Percentiles rank a stretch among this genome's conserved stretches.
Conservation (phyloP, 1,139 yeast species). For the Pichia sp. region DNA sequence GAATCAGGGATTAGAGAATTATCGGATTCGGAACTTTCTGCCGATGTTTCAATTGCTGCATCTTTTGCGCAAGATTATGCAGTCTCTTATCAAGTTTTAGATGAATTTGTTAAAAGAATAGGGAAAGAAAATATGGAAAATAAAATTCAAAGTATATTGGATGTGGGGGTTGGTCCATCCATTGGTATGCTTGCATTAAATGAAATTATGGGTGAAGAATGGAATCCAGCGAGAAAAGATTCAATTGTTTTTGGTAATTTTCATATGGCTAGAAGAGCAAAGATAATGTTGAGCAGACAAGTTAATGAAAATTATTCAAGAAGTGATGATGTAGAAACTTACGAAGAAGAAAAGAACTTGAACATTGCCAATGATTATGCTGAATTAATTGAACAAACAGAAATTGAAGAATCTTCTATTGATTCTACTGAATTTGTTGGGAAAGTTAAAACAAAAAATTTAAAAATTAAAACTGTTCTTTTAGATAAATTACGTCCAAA, state of each 20-base stretch:
- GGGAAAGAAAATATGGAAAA: slow-evolving; percentile 53
- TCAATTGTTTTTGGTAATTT: slow-evolving; percentile 66
- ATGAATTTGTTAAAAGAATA: slow-evolving; percentile 56
- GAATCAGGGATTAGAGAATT: slow-evolving; percentile 46
- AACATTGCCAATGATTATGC: slow-evolving; percentile 2
- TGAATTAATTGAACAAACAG: slow-evolving; percentile 1
- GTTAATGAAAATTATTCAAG: slow-evolving; percentile 40
- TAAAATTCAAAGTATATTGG: slow-evolving; percentile 46
- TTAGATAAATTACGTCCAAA: slow-evolving; percentile 41
- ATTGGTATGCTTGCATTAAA: slow-evolving; percentile 87
- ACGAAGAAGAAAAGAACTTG: slow-evolving; percentile 33
- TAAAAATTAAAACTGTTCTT: slow-evolving; percentile 48
- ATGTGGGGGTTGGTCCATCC: slow-evolving; percentile 88
- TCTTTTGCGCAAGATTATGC: slow-evolving; percentile 84
- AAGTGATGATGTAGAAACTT: slow-evolving; percentile 16
- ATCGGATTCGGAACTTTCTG: slow-evolving; percentile 52
- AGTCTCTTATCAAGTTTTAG: slow-evolving; percentile 57
- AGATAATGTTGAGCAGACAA: slow-evolving; percentile 67
- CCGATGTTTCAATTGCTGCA: slow-evolving; percentile 78
- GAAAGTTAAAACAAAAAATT: slow-evolving; percentile 51
- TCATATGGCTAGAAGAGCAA: slow-evolving; percentile 78
- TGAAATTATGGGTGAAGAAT: slow-evolving; percentile 65
- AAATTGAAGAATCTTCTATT: slow-evolving; percentile 26
- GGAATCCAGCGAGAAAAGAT: slow-evolving; percentile 59
- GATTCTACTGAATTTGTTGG: slow-evolving; percentile 33